Conservation (phyloP, 2,329 filamentous ascomycete genomes). For the Fusarium sororula region DNA sequence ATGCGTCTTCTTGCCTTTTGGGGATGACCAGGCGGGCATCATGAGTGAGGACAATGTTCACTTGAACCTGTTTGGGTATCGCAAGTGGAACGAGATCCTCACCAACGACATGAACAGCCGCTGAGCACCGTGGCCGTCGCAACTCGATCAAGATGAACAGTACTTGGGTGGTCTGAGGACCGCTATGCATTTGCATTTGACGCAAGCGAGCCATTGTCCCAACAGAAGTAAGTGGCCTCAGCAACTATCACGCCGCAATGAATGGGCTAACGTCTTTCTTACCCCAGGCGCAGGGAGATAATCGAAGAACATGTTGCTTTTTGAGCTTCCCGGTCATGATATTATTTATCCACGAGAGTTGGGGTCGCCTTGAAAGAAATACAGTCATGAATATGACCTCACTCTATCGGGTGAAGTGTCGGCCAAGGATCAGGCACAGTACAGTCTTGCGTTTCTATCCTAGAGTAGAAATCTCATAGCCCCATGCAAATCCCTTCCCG, state of each 20-base stretch:
- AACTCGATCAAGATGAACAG: fast-evolving
- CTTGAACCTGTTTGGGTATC: neutral
- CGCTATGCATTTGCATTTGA: neutral
- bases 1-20: neutral
- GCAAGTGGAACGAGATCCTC: neutral
- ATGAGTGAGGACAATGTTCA: constrained; percentile 11
- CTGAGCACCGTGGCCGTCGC: fast-evolving
- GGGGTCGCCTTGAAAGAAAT: no score
- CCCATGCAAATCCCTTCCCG: fast-evolving
- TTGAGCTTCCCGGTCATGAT: neutral
- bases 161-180: neutral
- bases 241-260: fast-evolving
- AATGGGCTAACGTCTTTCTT: fast-evolving
- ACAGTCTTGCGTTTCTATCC: neutral
- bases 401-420: neutral
- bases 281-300: fast-evolving
- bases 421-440: no score
- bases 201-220: fast-evolving
- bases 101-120: neutral
- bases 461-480: neutral
- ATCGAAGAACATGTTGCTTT: fast-evolving
- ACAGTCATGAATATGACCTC: fast-evolving
- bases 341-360: fast-evolving
- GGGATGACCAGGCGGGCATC: neutral
- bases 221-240: neutral